Base-by-base conservation (phyloP, 1,284 basidiomycete genomes). In the Microbotryomycetes sp. region DNA sequence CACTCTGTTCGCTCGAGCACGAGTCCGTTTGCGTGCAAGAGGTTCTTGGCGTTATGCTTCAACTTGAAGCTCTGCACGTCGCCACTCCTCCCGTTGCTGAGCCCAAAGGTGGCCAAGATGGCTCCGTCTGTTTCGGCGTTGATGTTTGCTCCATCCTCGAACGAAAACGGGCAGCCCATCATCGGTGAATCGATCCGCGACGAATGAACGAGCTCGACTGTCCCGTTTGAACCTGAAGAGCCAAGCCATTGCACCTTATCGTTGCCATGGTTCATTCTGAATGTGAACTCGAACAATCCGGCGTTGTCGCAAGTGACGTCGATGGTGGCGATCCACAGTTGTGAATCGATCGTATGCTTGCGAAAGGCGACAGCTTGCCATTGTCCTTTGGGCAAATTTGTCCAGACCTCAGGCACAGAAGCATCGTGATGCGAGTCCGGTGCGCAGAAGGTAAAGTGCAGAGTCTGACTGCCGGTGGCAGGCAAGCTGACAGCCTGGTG, bases 231-330 rank as follows among this genome's bases (percentile, higher is more conserved):
- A 5, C 54, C 64, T 4, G 49, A 46, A 16, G 52, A 27, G 5
- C 60, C 63, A 4, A 67, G 57, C 68, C 68, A 69, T 9, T 61
- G 46, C 13, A 65, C 27, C 16, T 56, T 47, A 18, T 55, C 66
- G 30, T 55, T 58, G 2, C 29, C 5, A 6, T 54, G 24, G 7
- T 45, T 45, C 0, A 61, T 48, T 18, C 68, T 55, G 51, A 53
- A 69, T 4, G 68, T 69, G 54, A 57, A 67, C 53, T 69, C 65
- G 54, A 45, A 67, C 7, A 11, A 13, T 13, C 60, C 55, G 27
- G 21, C 11, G 11, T 7, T 24, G 3, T 31, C 29, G 3, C 24
- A 28, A 21, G 28, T 35, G 11, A 54, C 24, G 26, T 51, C 15
- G n/a, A 35, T 3, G 5, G 18, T 15, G 16, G 29, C 54, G 26